Evolutionary conservation across 1,284 basidiomycete genomes (phyloP).

Genomic region (Boletus semigastroideus): DNA sequence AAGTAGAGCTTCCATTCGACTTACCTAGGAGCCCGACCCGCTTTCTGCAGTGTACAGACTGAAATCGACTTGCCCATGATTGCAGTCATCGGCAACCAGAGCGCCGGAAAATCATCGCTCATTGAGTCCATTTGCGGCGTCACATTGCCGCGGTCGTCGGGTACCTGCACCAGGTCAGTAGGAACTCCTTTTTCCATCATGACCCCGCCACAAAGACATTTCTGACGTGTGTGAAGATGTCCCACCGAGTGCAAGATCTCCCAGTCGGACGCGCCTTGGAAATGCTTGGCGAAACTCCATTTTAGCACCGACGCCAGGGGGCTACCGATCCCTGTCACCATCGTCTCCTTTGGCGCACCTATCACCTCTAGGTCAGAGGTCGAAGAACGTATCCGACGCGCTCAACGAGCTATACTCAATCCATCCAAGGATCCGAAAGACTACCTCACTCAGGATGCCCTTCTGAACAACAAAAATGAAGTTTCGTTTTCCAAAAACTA

Average conservation of each 20-base stretch:
- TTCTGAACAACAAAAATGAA: constrained; percentile 36
- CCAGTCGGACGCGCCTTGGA: constrained; percentile 48
- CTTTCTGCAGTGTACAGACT: constrained; percentile 49
- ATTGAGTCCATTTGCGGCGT: constrained; percentile 76
- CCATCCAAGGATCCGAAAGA: constrained; percentile 39
- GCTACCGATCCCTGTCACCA: constrained; percentile 38
- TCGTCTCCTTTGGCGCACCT: constrained; percentile 49
- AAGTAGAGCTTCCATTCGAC: constrained; percentile 1
- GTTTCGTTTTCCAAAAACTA: constrained; percentile 62
- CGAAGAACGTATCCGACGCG: constrained; percentile 64
- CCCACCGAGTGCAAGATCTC: constrained; percentile 68
- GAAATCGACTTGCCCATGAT: constrained; percentile 72
- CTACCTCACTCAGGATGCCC: constrained; percentile 43
- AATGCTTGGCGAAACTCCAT: constrained; percentile 58
- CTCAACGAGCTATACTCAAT: constrained; percentile 72
- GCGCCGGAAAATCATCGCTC: constrained; percentile 71
- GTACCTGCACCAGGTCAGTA: constrained; percentile 63
- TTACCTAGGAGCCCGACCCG: neutral
- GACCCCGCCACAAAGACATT: accelerated
- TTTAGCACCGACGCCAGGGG: constrained; percentile 49
- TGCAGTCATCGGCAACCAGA: constrained; percentile 67
- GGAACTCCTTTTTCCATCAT: neutral
- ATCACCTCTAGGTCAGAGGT: constrained; percentile 55
- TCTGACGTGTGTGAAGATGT: constrained; percentile 44
- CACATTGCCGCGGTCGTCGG: constrained; percentile 60